These are phyloP conservation scores for Zopfia rhizophila DNA, from an alignment of 2,329 filamentous ascomycete genomes.

Conservation along the genomic window DNA sequence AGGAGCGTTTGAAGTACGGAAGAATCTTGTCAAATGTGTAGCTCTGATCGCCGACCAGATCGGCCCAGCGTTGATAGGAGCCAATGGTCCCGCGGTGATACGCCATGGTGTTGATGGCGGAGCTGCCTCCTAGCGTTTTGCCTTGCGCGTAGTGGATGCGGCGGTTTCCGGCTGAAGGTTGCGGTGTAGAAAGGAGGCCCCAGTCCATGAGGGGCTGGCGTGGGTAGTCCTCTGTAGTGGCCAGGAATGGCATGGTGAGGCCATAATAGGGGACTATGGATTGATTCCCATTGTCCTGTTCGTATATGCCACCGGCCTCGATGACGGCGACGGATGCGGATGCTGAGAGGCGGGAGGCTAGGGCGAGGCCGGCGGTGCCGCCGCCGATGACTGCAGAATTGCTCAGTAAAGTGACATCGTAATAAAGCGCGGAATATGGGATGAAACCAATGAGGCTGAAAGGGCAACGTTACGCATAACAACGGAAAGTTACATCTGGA, in stretches of 20 bases:
- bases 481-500: background rate
- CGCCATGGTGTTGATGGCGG: constrained; percentile 17
- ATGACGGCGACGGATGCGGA: constrained; percentile 37
- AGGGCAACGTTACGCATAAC: no score
- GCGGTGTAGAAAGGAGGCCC: constrained; percentile 35
- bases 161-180: constrained; percentile 27
- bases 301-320: constrained; percentile 38
- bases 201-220: constrained; percentile 39
- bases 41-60: constrained; percentile 30
- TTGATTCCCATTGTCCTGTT: constrained; percentile 40
- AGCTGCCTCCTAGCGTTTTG: constrained; percentile 42
- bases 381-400: constrained; percentile 38
- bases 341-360: constrained; percentile 35
- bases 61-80: constrained; percentile 30
- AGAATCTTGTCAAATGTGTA: constrained; percentile 30
- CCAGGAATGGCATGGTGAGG: constrained; percentile 28
- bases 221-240: constrained; percentile 27
- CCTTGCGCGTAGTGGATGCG: constrained; percentile 46
- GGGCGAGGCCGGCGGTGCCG: constrained; percentile 38
- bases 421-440: no score
- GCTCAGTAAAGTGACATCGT: no score
- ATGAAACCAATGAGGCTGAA: no score
- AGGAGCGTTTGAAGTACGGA: constrained; percentile 30
- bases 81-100: constrained; percentile 18
- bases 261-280: constrained; percentile 36